Conservation (phyloP, 2,329 filamentous ascomycete genomes). For the Dothiorella sarmentorum region DNA sequence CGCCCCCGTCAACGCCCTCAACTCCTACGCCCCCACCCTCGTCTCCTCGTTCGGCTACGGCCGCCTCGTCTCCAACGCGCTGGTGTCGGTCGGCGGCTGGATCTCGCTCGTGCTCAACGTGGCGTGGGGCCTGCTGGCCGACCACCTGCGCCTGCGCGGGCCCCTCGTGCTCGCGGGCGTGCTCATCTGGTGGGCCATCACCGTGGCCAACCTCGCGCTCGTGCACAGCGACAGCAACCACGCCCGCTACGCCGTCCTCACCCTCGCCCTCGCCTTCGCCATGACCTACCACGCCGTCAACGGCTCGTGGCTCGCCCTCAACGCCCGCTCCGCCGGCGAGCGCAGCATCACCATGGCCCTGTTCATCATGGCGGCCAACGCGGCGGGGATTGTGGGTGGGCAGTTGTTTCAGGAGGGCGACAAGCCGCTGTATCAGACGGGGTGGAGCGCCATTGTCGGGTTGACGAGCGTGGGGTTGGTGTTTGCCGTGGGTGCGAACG, state of each 20-base stretch:
- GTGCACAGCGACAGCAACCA: neutral
- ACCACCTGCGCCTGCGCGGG: conserved; percentile 11
- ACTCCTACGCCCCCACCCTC: conserved; percentile 33
- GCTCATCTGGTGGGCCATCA: conserved; percentile 18
- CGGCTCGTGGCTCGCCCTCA: conserved; percentile 24
- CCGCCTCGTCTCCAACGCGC: conserved; percentile 29
- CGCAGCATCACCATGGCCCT: conserved; percentile 24
- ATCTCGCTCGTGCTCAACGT: conserved; percentile 24
- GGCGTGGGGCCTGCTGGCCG: conserved; percentile 18
- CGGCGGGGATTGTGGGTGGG: conserved; percentile 22
- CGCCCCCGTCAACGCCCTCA: conserved; percentile 30
- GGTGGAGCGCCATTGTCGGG: conserved; percentile 22
- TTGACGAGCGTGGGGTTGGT: conserved; percentile 16
- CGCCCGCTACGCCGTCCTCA: conserved; percentile 18
- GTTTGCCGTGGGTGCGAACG: conserved; percentile 16
- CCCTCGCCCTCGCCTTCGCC: conserved; percentile 13
- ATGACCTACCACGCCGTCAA: conserved; percentile 21
- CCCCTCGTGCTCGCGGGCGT: conserved; percentile 17
- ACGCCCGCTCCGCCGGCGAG: conserved; percentile 22
- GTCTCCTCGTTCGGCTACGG: conserved; percentile 28
- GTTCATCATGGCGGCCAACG: conserved; percentile 25
- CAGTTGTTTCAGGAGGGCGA: conserved; percentile 24
- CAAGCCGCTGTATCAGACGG: conserved; percentile 20
- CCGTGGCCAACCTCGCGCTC: conserved; percentile 15
- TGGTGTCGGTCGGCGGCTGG: conserved; percentile 35